Percentiles rank a stretch among this genome's conserved stretches.
Conservation (phyloP, 768 basidiomycete genomes). For the Pleurotus pulmonarius region DNA sequence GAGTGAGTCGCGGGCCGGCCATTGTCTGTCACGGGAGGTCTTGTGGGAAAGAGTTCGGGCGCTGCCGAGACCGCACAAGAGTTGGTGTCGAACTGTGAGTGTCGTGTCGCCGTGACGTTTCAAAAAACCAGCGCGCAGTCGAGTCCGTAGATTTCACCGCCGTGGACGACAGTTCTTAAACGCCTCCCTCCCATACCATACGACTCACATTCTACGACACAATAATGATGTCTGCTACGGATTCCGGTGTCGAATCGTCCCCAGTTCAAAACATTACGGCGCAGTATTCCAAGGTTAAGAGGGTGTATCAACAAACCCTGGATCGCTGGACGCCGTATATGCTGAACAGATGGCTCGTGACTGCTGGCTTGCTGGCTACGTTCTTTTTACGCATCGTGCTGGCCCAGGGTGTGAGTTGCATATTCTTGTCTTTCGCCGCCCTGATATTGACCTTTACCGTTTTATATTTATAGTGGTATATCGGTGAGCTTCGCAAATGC, state of each 20-base stretch:
- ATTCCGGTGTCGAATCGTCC: conserved; percentile 39
- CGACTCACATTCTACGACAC: background rate
- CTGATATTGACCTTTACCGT: conserved; percentile 10
- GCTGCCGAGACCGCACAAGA: background rate
- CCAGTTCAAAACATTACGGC: conserved; percentile 46
- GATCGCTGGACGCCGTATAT: conserved; percentile 91
- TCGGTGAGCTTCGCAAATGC: conserved; percentile 54
- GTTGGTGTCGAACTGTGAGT: background rate
- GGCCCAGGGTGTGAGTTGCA: conserved; percentile 76
- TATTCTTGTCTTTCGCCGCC: background rate
- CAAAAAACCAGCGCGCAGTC: background rate
- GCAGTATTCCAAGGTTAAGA: conserved; percentile 50
- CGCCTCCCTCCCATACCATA: background rate
- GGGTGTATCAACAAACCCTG: conserved; percentile 83
- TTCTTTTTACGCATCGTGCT: conserved; percentile 87
- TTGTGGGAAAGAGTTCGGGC: background rate
- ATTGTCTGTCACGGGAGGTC: background rate
- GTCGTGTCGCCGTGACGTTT: background rate
- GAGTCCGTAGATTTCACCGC: background rate
- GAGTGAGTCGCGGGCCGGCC: background rate
- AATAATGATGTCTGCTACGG: conserved; percentile 47
- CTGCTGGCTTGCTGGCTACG: conserved; percentile 62
- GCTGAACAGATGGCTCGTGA: conserved; percentile 85
- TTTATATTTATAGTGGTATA: conserved; percentile 70
- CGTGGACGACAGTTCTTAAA: background rate